Base-by-base conservation (phyloP, 257 asterid genomes). In the Gynochthodes officinalis region DNA sequence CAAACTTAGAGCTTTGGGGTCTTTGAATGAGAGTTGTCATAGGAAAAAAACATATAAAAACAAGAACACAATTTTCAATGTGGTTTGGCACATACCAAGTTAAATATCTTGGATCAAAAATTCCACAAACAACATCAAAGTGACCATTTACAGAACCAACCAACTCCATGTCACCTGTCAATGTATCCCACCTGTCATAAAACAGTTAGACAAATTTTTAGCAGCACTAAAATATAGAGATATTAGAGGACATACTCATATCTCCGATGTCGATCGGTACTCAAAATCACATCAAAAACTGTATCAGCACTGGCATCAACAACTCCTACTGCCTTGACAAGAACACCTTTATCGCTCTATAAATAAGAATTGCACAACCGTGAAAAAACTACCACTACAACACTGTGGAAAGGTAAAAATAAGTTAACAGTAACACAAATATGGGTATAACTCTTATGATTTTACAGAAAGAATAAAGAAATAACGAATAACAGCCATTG, bases 251-350 rank as follows among this genome's bases (percentile, higher is more conserved):
- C 95, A 79, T 79, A 92, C 98, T 95, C 97, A 58, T 90, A 92
- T 95, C 98, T 90, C 80, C 61, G 83, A 49, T 75, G 97, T 71
- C 88, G 90, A 62, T 92, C 94, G 73, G 86, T 85, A 83, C 82
- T 84, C 84, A 92, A 77, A 69, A 95, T 79, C 76, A 92, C 86
- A 53, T 92, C 97, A 81, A 95, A 92, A 49, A 92, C 97, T 65
- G 96, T 86, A 82, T 92, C 96, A 74, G 97, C 96, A 86, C 84
- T 86, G 15, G 99, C 99, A 70, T 92, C 95, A 74, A 92, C 91
- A 67, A 95, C 96, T 58, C 88, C 98, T 71, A 95, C 96, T 61
- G 99, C 96, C 87, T 95, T 92, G 83, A 92, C 98, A 76, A 95
- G 85, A 71, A 89, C 76, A 71, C 89, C 92, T 80, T 92, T 92